phyloP scores from a whole-genome alignment of 202 grass and related monocot genomes.

The Setaria viridis region DNA sequence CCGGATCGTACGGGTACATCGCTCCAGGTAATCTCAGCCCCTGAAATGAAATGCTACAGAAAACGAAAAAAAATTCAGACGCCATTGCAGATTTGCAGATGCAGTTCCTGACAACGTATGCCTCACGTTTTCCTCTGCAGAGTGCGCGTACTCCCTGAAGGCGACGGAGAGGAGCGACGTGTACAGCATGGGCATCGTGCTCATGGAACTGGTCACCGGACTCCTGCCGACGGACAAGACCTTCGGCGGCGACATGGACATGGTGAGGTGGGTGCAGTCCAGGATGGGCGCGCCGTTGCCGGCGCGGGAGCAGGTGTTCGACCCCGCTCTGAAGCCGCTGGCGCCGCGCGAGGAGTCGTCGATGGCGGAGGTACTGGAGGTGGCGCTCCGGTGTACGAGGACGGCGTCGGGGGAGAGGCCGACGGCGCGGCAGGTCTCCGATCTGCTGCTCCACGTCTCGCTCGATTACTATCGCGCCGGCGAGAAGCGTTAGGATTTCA shows the following conservation, averaged over 20 bases:
- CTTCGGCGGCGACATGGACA: conserved; percentile 86
- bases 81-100: background rate
- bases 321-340: conserved; percentile 65
- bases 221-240: conserved; percentile 76
- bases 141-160: conserved; percentile 90
- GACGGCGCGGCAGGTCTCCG: conserved; percentile 79
- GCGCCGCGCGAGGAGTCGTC: conserved; percentile 69
- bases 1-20: conserved; percentile 94
- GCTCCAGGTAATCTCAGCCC: conserved; percentile 66
- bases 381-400: conserved; percentile 81
- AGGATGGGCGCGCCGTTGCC: conserved; percentile 43
- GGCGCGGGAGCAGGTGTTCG: conserved; percentile 64
- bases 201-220: conserved; percentile 91
- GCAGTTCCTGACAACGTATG: background rate
- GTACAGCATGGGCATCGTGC: conserved; percentile 94
- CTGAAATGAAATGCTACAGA: background rate
- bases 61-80: background rate
- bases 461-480: conserved; percentile 60
- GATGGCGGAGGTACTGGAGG: conserved; percentile 65
- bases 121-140: conserved; percentile 41
- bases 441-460: conserved; percentile 73
- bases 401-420: conserved; percentile 67
- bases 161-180: conserved; percentile 85
- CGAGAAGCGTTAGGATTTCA: conserved; percentile 43
- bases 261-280: conserved; percentile 87